Base-by-base conservation (phyloP, 805 yeast species). In the Candida awuae region DNA sequence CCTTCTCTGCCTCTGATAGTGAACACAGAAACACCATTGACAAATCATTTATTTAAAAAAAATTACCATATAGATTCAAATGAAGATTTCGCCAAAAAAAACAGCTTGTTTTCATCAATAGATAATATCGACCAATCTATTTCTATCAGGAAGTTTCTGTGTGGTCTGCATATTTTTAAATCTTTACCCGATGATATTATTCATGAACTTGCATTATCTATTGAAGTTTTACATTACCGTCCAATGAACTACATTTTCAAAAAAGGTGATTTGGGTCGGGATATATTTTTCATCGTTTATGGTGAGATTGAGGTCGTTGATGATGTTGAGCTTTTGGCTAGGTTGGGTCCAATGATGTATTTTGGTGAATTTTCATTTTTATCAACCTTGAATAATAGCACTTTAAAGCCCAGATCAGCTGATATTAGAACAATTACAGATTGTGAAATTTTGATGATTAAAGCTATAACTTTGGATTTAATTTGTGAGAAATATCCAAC, bases 291-390 rank as follows among this genome's bases (percentile, higher is more conserved):
- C 50, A 69, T 82, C 19, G 71, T 77, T 8, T 67, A 63, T 47
- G 92, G 92, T 8, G 80, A 75, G 48, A 84, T 80, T 5, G 88
- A 83, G 53, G 84, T 80, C 0, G 42, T 80, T 8, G 49, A 56
- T 35, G 75, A 63, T 34, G 59, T 61, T 15, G 58, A 60, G 26
- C 62, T 70, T 1, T 54, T 76, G 28, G 86, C 84, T 4, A 66
- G 84, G 41, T 59, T 83, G 19, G 68, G 74, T 2, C 58, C 74
- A 13, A 84, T 83, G 16, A 70, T 77, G 25, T 80, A 78, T 57
- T 80, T 82, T 59, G 92, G 92, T 17, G 90, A 81, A 55, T 77
- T 81, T 79, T 73, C 84, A 0, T 82, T 81, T 48, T 57, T 82
- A 30, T 62, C 74, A 4, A 66, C 67, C 10, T 50, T 77, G 16